Base-by-base conservation (phyloP, 352 stramenopile genomes). In the Pythium apleroticum region DNA sequence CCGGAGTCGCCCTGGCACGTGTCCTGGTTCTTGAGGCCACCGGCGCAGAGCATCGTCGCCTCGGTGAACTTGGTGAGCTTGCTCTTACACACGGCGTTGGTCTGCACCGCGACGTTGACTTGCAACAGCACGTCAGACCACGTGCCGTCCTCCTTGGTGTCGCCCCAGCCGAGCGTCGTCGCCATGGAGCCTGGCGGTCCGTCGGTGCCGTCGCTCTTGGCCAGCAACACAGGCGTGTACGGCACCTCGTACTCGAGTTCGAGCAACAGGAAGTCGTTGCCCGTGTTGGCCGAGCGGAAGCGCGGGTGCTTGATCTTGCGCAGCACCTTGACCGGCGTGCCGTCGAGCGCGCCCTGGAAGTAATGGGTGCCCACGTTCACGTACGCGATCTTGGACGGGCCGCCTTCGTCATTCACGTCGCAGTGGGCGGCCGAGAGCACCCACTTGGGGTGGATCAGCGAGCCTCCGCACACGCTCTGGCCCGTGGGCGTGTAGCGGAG, bases 21-120 rank as follows among this genome's bases (percentile, higher is more conserved):
- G 58, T 71, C 65, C 58, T 71, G 58, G 53, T 74, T 71, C 22
- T 60, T 39, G 52, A 65, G 8, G 37, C 73, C 71, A 56, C 75
- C 75, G 27, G 75, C 75, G 53, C 75, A 84, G 28, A 84, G 58
- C 66, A 81, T 81, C 22, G 70, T 77, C n/a, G 67, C 33, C 12
- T 63, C 27, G 43, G 57, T 37, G 62, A 43, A 43, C 46, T 43
- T 63, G 31, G 58, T 58, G 15, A 63, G 39, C 33, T 58, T 64
- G 25, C 30, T 56, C 20, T 65, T 56, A 56, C 72, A 81, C 12
- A 55, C 53, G 11, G 58, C 33, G 41, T 79, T 75, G 56, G 69
- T 57, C 27, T 71, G 46, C 15, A 82, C 39, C 6, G 68, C n/a
- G 33, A 74, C 65, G 19, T 69, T 53, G 37, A 72, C 69, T 45